A percentile compares a stretch with the other conserved stretches of the same genome.
phyloP scores from a whole-genome alignment of 331 rosid genomes.

The Cydonia oblonga region DNA sequence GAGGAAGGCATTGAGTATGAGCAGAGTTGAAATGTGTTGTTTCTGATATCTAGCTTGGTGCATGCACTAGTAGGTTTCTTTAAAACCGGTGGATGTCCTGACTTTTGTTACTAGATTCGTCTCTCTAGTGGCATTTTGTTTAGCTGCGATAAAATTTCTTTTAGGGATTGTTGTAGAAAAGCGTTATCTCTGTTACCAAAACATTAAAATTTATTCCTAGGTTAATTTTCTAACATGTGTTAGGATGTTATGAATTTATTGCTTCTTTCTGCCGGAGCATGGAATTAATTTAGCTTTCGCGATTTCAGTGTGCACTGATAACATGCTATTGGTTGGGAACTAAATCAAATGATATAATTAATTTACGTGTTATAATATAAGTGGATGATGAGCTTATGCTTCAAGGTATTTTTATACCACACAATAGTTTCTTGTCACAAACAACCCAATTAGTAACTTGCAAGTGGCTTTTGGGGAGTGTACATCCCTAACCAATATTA shows the following conservation, averaged over 20 bases:
- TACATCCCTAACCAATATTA: too few species aligned
- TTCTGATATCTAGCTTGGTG: conserved; percentile 1
- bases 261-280: background rate
- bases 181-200: background rate
- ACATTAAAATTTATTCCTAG: background rate
- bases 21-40: conserved; percentile 20
- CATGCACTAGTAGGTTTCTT: background rate
- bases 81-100: background rate
- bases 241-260: background rate
- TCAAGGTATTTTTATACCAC: too few species aligned
- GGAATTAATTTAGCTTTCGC: background rate
- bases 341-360: background rate
- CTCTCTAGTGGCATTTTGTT: background rate
- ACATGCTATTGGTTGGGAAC: background rate
- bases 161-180: conserved; percentile 7
- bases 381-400: too few species aligned
- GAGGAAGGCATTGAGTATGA: conserved; percentile 28
- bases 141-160: background rate
- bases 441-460: too few species aligned
- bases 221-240: background rate
- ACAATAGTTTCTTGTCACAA: too few species aligned
- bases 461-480: too few species aligned
- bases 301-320: background rate
- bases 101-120: background rate
- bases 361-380: too few species aligned